Base-by-base conservation (phyloP, 2,329 filamentous ascomycete genomes). In the Alternaria hordeiaustralica region DNA sequence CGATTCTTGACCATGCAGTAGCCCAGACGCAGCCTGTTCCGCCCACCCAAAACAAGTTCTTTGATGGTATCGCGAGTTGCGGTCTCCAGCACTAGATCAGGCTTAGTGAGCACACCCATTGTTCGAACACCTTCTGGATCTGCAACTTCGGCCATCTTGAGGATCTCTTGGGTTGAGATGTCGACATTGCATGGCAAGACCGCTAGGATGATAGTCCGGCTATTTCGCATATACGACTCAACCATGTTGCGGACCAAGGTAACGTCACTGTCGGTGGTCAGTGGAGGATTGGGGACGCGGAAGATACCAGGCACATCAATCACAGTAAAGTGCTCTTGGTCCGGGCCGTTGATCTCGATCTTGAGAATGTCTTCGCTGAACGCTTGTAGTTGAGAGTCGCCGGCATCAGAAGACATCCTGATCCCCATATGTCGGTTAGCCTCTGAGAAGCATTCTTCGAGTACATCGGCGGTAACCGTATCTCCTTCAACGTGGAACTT, bases 231-330 rank as follows among this genome's bases (percentile, higher is more conserved):
- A 44, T 73, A 74, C 3, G 6, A 15, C 9, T 63, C 15, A 11
- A 73, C 68, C 58, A 73, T 68, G 10, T 55, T 50, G 21, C 54
- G 43, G 3, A 74, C 70, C 10, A 74, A 41, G 1, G 21, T 20
- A 13, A 64, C 53, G 47, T 73, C 68, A 8, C 25, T 51, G 6
- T 67, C 46, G 3, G 71, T 70, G 2, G 68, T 71, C 2, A 68
- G 15, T 10, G 30, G 36, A 15, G 53, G 20, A 2, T 36, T 46
- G 5, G 57, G 41, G 25, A 50, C 26, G 7, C 64, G 65, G 60
- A 84, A 83, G 6, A 84, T 78, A 0, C 82, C 82, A 3, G 82
- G 82, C 0, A 84, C 73, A 57, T 84, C 81, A 21, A 83, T 79
- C 2, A 84, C 73, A 13, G 73, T 82, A 5, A 84, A 70, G 54